Conservation (phyloP, 2,329 filamentous ascomycete genomes). For the Daldinia sp. region DNA sequence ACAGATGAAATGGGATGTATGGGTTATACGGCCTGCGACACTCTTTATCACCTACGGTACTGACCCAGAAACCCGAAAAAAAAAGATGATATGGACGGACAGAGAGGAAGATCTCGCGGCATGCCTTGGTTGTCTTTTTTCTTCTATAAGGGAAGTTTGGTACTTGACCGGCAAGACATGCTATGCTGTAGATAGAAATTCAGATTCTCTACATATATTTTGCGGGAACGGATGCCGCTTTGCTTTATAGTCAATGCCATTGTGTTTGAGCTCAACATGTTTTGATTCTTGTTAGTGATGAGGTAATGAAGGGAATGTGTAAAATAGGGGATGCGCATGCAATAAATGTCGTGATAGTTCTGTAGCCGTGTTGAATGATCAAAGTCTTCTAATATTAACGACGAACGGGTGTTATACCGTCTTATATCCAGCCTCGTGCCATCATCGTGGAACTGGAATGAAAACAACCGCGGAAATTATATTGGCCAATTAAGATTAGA, state of each 20-base stretch:
- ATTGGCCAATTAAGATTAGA: not conserved
- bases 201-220: conserved; percentile 3
- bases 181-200: not conserved
- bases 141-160: conserved; percentile 1
- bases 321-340: not conserved
- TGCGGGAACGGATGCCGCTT: not conserved
- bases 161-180: not conserved
- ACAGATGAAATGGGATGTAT: not conserved
- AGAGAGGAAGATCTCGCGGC: not conserved
- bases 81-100: not conserved
- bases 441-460: not conserved
- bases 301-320: not conserved
- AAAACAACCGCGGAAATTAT: not conserved
- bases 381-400: no score
- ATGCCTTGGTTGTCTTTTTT: not conserved
- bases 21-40: not conserved
- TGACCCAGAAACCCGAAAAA: not conserved
- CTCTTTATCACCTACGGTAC: not conserved
- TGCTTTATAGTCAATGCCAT: not conserved
- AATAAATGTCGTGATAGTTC: not conserved
- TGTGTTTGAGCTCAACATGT: not conserved
- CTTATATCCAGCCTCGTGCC: not conserved
- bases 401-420: no score
- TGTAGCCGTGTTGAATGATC: not conserved
- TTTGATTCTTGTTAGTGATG: not conserved